phyloP scores from a whole-genome alignment of 257 asterid genomes.

The Linaria vulgaris region DNA sequence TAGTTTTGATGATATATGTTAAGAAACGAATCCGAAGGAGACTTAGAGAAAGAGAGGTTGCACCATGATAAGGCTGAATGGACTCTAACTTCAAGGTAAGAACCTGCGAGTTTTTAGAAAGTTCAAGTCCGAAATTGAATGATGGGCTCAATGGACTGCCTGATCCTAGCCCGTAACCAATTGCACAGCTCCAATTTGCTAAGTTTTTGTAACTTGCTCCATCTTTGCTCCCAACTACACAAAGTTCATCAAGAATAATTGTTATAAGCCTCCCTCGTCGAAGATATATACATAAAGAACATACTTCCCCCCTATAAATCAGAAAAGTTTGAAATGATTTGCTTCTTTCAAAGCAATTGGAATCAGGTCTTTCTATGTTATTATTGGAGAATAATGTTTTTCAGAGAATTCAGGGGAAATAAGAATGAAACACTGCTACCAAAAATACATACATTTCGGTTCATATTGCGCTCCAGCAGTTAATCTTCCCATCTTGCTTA shows the following conservation, averaged over 20 bases:
- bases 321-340: background rate
- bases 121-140: slow-evolving; percentile 89
- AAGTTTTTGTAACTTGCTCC: slow-evolving; percentile 59
- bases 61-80: slow-evolving; percentile 7
- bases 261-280: slow-evolving; percentile 2
- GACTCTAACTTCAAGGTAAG: slow-evolving; percentile 18
- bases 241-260: slow-evolving; percentile 27
- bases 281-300: background rate
- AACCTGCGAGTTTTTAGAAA: slow-evolving; percentile 84
- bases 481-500: slow-evolving; percentile 87
- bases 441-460: slow-evolving; percentile 60
- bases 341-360: slow-evolving; percentile 2
- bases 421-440: slow-evolving; percentile 4
- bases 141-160: slow-evolving; percentile 94
- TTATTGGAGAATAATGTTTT: slow-evolving; percentile 12
- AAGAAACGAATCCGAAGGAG: no score
- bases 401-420: slow-evolving; percentile 14
- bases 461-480: slow-evolving; percentile 93
- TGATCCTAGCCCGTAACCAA: slow-evolving; percentile 87
- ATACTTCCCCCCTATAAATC: background rate
- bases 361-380: background rate
- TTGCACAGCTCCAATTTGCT: slow-evolving; percentile 89
- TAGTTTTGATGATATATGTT: no score
- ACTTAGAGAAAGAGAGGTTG: no score
- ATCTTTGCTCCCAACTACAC: slow-evolving; percentile 65